A percentile compares a stretch with the other conserved stretches of the same genome.
Conservation (phyloP, 306 rosid genomes). For the Dryas drummondii region DNA sequence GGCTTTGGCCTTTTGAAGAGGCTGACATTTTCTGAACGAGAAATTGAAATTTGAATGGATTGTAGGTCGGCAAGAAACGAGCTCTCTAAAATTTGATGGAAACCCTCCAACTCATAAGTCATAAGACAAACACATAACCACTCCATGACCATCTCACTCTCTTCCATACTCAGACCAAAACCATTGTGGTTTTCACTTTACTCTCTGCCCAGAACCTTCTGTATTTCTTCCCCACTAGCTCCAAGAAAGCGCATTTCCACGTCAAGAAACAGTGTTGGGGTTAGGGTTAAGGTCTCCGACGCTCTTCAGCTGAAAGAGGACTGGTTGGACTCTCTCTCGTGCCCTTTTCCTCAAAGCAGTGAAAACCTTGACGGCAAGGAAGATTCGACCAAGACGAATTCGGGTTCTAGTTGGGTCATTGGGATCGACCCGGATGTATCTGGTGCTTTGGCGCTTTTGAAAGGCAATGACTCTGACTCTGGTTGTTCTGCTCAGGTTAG, state of each 20-base stretch:
- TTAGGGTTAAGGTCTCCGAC: conserved; percentile 40
- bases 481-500: conserved; percentile 64
- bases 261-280: conserved; percentile 6
- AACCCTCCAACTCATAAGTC: background rate
- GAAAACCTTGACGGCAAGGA: conserved; percentile 22
- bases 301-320: conserved; percentile 53
- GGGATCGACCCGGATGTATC: conserved; percentile 84
- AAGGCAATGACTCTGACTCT: conserved; percentile 35
- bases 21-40: too few species aligned
- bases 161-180: conserved; percentile 10
- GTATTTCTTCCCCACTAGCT: conserved; percentile 16
- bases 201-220: conserved; percentile 36
- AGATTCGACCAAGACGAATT: conserved; percentile 15
- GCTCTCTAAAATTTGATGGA: background rate
- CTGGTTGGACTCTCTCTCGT: conserved; percentile 84
- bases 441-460: conserved; percentile 81
- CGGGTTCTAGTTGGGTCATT: conserved; percentile 53
- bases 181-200: conserved; percentile 9
- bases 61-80: too few species aligned
- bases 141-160: conserved; percentile 13
- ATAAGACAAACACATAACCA: background rate
- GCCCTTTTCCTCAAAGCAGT: conserved; percentile 36
- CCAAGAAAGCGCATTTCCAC: conserved; percentile 5
- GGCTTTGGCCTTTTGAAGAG: too few species aligned
- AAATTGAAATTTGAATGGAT: too few species aligned